Percentiles rank a stretch among this genome's conserved stretches.
Conservation (phyloP, 148 eudicot species). For the Chenopodium suecicum region DNA sequence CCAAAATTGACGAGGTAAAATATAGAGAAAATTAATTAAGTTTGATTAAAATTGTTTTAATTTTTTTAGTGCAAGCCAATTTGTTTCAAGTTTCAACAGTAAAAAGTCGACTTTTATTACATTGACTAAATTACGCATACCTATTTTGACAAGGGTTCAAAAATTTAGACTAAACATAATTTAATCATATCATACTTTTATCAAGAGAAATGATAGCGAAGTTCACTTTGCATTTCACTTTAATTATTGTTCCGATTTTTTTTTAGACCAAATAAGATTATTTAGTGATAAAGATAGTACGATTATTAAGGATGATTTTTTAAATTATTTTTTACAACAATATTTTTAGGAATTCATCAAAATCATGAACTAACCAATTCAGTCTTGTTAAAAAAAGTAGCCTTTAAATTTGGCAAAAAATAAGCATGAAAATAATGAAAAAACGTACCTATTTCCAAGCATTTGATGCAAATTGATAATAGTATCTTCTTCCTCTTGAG, state of each 20-base stretch:
- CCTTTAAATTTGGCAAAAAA: background rate
- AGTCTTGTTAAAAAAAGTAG: no score
- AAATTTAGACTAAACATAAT: background rate
- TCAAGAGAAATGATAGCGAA: background rate
- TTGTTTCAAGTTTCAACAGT: background rate
- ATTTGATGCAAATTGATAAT: constrained; percentile 57
- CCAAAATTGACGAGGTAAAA: no score
- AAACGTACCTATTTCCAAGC: constrained; percentile 58
- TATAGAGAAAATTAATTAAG: background rate
- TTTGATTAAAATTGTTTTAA: no score
- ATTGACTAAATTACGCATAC: constrained; percentile 20
- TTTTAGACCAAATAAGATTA: no score
- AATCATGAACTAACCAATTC: no score
- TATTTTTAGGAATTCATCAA: no score
- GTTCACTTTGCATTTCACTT: background rate
- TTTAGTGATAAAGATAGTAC: no score
- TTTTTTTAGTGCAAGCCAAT: background rate
- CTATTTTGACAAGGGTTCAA: constrained; percentile 16
- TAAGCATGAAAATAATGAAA: background rate
- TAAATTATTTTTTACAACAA: no score
- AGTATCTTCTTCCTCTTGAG: constrained; percentile 59
- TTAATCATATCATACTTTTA: no score
- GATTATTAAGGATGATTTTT: no score
- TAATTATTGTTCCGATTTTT: no score
- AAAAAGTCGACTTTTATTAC: background rate